A percentile compares a stretch with the other conserved stretches of the same genome.
Conservation (phyloP, 768 basidiomycete genomes). For the Lactarius indigo region DNA sequence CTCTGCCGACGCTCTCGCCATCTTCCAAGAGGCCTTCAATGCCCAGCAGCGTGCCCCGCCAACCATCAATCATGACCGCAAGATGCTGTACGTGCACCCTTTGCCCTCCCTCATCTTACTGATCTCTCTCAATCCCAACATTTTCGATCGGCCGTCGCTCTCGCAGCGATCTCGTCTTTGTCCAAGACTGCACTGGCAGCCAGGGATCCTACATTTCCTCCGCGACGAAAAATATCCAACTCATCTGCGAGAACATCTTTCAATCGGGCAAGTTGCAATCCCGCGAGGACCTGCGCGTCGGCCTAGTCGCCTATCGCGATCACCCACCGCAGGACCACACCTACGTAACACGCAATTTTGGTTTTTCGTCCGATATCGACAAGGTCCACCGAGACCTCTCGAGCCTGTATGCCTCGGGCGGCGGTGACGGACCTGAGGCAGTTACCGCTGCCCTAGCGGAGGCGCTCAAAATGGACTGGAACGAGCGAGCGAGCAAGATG, state of each 20-base stretch:
- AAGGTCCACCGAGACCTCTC: conserved; percentile 84
- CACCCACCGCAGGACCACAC: conserved; percentile 97
- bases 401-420: conserved; percentile 81
- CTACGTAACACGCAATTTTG: conserved; percentile 90
- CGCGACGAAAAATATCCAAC: conserved; percentile 93
- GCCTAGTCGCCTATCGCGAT: conserved; percentile 92
- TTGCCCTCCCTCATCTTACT: conserved; percentile 3
- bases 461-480: conserved; percentile 87
- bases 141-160: background rate
- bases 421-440: conserved; percentile 95
- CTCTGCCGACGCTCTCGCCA: conserved; percentile 32
- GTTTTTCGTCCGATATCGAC: conserved; percentile 88
- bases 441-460: conserved; percentile 92
- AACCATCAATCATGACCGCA: conserved; percentile 45
- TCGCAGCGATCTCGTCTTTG: conserved; percentile 84
- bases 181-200: conserved; percentile 93
- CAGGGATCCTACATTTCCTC: conserved; percentile 90
- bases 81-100: conserved; percentile 66
- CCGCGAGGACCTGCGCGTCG: conserved; percentile 85
- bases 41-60: conserved; percentile 31
- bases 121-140: conserved; percentile 1
- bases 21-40: conserved; percentile 36
- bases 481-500: conserved; percentile 88
- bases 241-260: conserved; percentile 92
- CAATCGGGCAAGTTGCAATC: conserved; percentile 89